A percentile compares a stretch with the other conserved stretches of the same genome.
phyloP scores from a whole-genome alignment of 2,329 filamentous ascomycete species.

The Lachnellula cervina region DNA sequence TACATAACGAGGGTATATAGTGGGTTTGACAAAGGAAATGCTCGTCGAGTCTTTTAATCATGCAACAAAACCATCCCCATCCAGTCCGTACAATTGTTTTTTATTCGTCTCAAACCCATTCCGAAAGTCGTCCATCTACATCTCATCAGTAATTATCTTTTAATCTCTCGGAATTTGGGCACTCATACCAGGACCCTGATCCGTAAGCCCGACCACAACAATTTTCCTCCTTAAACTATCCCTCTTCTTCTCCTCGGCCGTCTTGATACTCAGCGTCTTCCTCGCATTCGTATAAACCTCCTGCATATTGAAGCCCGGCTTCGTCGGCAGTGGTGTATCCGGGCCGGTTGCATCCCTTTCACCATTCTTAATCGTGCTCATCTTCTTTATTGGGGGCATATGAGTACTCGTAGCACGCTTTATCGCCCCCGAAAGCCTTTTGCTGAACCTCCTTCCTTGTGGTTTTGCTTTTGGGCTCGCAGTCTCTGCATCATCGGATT shows the following conservation, averaged over 20 bases:
- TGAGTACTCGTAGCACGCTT: slow-evolving; percentile 8
- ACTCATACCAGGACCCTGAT: slow-evolving; percentile 23
- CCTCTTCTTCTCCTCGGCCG: slow-evolving; percentile 18
- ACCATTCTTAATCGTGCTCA: slow-evolving; percentile 8
- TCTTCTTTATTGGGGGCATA: background rate
- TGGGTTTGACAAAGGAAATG: no score
- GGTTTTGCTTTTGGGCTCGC: background rate
- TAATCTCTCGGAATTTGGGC: background rate
- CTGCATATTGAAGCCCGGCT: slow-evolving; percentile 15
- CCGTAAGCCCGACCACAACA: slow-evolving; percentile 20
- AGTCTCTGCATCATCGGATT: background rate
- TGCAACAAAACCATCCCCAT: no score
- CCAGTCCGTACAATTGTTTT: background rate
- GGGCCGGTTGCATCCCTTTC: slow-evolving; percentile 13
- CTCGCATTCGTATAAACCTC: slow-evolving; percentile 18
- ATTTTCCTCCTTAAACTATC: slow-evolving; percentile 25
- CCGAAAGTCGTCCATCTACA: slow-evolving; percentile 4
- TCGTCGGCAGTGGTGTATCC: slow-evolving; percentile 16
- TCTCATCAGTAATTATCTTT: background rate
- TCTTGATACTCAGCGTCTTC: slow-evolving; percentile 12
- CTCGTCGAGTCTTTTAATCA: no score
- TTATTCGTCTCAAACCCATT: background rate
- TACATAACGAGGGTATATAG: no score
- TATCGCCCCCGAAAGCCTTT: slow-evolving; percentile 12
- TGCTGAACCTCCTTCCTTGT: background rate